These are phyloP conservation scores for Colletotrichum agaves DNA, from an alignment of 2,329 filamentous ascomycete species.

Conservation along the genomic window DNA sequence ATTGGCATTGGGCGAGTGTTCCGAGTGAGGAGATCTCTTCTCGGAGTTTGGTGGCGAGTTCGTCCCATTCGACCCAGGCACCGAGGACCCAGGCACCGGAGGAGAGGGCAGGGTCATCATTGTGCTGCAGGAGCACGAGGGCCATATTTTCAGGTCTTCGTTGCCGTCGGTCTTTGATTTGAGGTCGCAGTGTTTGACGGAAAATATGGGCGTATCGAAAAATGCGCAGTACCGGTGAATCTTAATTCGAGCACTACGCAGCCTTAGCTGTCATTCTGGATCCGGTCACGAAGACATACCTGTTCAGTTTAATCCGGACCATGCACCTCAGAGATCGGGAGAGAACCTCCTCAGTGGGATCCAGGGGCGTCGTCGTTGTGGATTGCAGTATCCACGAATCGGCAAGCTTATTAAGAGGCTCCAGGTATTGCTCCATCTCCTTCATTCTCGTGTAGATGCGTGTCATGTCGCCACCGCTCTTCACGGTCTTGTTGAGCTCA, in stretches of 20 bases:
- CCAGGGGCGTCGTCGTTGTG: constrained; percentile 48
- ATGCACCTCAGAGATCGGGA: constrained; percentile 57
- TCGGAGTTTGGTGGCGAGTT: constrained; percentile 39
- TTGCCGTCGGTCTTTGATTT: constrained; percentile 45
- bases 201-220: constrained; percentile 60
- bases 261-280: neutral
- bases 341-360: constrained; percentile 53
- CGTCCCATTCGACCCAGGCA: constrained; percentile 44
- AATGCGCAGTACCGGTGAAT: constrained; percentile 63
- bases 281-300: constrained; percentile 43
- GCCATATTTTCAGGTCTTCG: constrained; percentile 46
- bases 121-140: constrained; percentile 49
- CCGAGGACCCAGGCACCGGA: constrained; percentile 45
- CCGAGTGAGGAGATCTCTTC: constrained; percentile 38
- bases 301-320: constrained; percentile 62
- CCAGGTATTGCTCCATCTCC: constrained; percentile 52
- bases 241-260: constrained; percentile 59
- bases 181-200: constrained; percentile 61
- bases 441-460: constrained; percentile 54
- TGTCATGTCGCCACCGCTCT: constrained; percentile 50
- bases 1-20: constrained; percentile 29
- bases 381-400: constrained; percentile 50
- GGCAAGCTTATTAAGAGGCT: constrained; percentile 49
- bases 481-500: constrained; percentile 56
- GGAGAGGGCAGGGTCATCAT: constrained; percentile 43